These are phyloP conservation scores for Amaranthus hypochondriacus DNA, from an alignment of 148 eudicot species.

Conservation along the genomic window DNA sequence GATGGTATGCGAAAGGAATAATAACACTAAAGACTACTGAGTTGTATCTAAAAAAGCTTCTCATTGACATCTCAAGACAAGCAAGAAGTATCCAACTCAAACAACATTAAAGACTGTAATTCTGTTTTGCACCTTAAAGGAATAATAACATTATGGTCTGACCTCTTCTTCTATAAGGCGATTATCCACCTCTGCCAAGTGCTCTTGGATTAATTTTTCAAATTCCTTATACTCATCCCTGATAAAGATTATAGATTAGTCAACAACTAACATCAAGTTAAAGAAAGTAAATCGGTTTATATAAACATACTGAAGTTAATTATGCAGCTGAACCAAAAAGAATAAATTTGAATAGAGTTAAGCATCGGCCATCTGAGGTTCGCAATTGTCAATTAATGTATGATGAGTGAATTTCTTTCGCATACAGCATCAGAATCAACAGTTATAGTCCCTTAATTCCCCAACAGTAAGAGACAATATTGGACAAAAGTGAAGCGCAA, in stretches of 20 bases:
- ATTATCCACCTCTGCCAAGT: conserved; percentile 79
- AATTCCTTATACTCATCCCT: conserved; percentile 96
- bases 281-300: background rate
- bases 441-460: background rate
- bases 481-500: too few species aligned
- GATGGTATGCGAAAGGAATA: too few species aligned
- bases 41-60: background rate
- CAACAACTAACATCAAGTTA: conserved; percentile 11
- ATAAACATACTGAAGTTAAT: background rate
- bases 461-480: too few species aligned
- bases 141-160: conserved; percentile 9
- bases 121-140: background rate
- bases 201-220: conserved; percentile 77
- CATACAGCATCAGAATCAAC: background rate
- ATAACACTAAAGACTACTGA: too few species aligned
- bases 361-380: background rate
- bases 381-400: background rate
- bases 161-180: conserved; percentile 97
- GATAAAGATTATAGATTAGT: conserved; percentile 22
- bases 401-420: background rate
- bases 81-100: conserved; percentile 3
- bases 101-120: background rate
- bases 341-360: background rate
- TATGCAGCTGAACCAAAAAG: background rate
- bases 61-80: background rate